Evolutionary conservation across 2,329 filamentous ascomycete genomes (phyloP).

Genomic region (Colletotrichum simmondsii): DNA sequence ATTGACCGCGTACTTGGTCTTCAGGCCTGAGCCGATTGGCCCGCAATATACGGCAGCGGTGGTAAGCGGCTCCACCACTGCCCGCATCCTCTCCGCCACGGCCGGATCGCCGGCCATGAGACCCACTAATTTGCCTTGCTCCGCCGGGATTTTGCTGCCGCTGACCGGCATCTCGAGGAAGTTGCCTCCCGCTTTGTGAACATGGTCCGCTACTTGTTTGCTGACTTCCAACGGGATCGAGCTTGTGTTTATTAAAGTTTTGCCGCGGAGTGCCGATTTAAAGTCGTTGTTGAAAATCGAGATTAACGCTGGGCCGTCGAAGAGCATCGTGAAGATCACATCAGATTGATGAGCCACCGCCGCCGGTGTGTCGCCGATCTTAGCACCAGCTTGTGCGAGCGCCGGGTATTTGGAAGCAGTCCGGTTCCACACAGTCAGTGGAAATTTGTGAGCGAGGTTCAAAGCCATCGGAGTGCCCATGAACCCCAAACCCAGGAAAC

Average conservation of each 20-base stretch:
- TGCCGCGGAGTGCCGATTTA: constrained; percentile 39
- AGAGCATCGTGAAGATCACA: constrained; percentile 45
- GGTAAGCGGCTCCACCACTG: constrained; percentile 40
- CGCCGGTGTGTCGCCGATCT: constrained; percentile 38
- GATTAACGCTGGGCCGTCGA: constrained; percentile 40
- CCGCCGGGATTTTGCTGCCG: constrained; percentile 46
- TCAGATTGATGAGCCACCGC: constrained; percentile 41
- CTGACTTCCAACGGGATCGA: constrained; percentile 43
- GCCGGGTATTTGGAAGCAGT: constrained; percentile 40
- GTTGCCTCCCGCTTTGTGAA: constrained; percentile 39
- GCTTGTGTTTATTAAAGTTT: constrained; percentile 45
- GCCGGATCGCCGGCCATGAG: constrained; percentile 44
- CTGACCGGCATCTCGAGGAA: constrained; percentile 50
- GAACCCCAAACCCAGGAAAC: constrained; percentile 45
- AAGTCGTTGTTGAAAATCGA: constrained; percentile 40
- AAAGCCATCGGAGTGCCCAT: constrained; percentile 48
- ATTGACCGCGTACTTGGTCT: constrained; percentile 47
- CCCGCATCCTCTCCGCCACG: constrained; percentile 39
- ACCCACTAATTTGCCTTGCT: constrained; percentile 45
- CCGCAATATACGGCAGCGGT: constrained; percentile 46
- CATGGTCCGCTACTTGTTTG: constrained; percentile 36
- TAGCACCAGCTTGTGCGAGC: constrained; percentile 37
- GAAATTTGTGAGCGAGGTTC: constrained; percentile 41
- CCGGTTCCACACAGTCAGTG: constrained; percentile 45
- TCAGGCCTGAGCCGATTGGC: constrained; percentile 43